Base-by-base conservation (phyloP, 2,329 filamentous ascomycete genomes). In the Botrytis aclada region DNA sequence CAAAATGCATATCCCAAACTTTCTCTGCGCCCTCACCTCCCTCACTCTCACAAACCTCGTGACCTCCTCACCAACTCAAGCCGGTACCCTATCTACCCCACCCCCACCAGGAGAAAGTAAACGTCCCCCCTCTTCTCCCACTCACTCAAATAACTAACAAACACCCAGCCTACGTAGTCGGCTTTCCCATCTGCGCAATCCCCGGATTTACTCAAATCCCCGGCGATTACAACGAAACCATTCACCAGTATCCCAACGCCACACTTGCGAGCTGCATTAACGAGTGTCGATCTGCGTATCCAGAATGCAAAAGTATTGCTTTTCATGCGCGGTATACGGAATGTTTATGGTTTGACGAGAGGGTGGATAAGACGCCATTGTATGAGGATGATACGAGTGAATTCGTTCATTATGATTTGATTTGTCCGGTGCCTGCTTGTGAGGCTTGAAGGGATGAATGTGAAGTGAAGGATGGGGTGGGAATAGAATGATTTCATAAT, bases 341-440 rank as follows among this genome's bases (percentile, higher is more conserved):
- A 41, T 72, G 70, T 51, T 67, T 72, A 54, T 72, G 62, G 62
- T 72, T 37, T 41, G 32, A 72, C 39, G 34, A 41, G 32, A 32
- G 9, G 34, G 70, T 72, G 3, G 41, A 41, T 29, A 41, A 39
- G 51, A 72, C 70, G 41, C 70, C 69, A 37, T 41, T 72, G 51
- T 72, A 69, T 69, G n/a, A 47, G 25, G 63, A 69, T 69, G 51
- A 47, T 37, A 39, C 22, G 16, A 72, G 70, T 58, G 70, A 47
- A 47, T 69, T 72, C n/a, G 51, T 69, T 41, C 70, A 72, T 61
- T 72, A 67, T n/a, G 70, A 72, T 69, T 67, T 72, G 25, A 67
- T 72, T 51, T 72, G 70, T 16, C 51, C 63, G 6, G 32, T 56
- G 20, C 63, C 63, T 18, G 41, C 39, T 45, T 72, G 54, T 41